phyloP scores from a whole-genome alignment of 768 basidiomycete genomes.

The Jaapia argillacea region DNA sequence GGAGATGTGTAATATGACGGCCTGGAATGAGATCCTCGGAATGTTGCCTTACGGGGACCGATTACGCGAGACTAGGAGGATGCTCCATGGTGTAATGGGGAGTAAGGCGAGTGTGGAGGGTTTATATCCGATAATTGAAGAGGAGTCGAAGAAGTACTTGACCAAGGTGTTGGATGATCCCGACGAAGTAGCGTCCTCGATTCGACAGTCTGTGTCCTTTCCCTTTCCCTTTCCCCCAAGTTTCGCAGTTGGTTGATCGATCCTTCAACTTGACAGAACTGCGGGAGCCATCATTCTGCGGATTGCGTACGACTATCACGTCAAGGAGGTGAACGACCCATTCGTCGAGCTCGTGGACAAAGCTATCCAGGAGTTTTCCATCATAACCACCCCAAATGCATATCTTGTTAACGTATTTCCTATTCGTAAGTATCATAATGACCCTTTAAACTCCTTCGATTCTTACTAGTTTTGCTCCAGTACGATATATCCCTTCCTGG shows the following conservation, averaged over 20 bases:
- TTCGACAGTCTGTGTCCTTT: neutral
- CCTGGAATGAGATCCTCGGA: neutral
- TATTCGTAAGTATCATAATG: conserved; percentile 7
- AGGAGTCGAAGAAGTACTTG: neutral
- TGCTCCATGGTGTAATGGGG: neutral
- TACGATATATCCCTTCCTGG: conserved; percentile 4
- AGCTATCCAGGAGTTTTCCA: conserved; percentile 16
- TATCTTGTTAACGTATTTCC: conserved; percentile 22
- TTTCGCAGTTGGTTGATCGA: too few relatives aligned
- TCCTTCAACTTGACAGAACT: conserved; percentile 6
- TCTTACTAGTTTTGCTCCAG: conserved; percentile 1
- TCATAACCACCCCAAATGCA: conserved; percentile 11
- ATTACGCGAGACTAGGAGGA: neutral
- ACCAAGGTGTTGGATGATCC: neutral
- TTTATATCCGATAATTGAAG: neutral
- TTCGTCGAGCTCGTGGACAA: conserved; percentile 15
- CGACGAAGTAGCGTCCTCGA: neutral
- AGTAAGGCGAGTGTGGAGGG: neutral
- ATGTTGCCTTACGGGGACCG: neutral
- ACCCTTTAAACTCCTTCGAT: neutral
- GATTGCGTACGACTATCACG: conserved; percentile 20
- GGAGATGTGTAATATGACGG: conserved; percentile 13
- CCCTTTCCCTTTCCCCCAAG: too few relatives aligned
- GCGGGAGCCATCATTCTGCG: conserved; percentile 16
- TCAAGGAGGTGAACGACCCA: conserved; percentile 13